Evolutionary conservation across 257 asterid species (phyloP).

Genomic region (Plantago major): DNA sequence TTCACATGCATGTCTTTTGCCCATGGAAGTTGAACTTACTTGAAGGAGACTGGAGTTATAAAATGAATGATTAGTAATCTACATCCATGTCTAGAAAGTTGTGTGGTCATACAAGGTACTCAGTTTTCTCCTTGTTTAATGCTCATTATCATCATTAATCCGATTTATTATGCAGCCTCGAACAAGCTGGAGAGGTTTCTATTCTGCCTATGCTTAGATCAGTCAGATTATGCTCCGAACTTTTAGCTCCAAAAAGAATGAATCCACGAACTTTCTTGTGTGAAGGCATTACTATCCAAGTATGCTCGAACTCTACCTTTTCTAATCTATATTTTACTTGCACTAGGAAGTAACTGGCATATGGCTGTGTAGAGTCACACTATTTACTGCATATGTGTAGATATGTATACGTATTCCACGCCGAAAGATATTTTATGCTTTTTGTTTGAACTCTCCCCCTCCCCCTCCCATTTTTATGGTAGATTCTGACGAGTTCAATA

Average conservation of each 20-base stretch:
- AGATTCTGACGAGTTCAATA: too few relatives aligned
- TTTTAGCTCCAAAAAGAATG: slow-evolving; percentile 42
- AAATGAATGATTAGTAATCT: slow-evolving; percentile 5
- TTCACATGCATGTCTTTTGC: not conserved
- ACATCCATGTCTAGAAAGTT: not conserved
- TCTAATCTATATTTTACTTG: slow-evolving; percentile 12
- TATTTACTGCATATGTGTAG: too few relatives aligned
- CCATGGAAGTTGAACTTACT: not conserved
- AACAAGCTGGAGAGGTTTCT: slow-evolving; percentile 86
- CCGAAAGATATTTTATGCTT: slow-evolving; percentile 8
- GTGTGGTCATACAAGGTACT: not conserved
- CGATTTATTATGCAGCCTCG: slow-evolving; percentile 55
- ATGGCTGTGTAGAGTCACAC: not conserved
- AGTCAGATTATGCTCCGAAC: slow-evolving; percentile 63
- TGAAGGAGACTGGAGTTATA: slow-evolving; percentile 13
- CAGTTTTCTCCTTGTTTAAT: slow-evolving; percentile 8
- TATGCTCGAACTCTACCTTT: slow-evolving; percentile 23
- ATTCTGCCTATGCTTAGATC: slow-evolving; percentile 80
- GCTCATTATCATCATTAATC: slow-evolving; percentile 17
- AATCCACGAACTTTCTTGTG: slow-evolving; percentile 30
- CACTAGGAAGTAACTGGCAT: slow-evolving; percentile 6
- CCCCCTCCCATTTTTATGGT: too few relatives aligned
- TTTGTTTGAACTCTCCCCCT: not conserved
- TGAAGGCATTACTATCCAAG: slow-evolving; percentile 52
- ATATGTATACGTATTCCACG: too few relatives aligned